Base-by-base conservation (phyloP, 495 filamentous ascomycete genomes). In the Lophium mytilinum region DNA sequence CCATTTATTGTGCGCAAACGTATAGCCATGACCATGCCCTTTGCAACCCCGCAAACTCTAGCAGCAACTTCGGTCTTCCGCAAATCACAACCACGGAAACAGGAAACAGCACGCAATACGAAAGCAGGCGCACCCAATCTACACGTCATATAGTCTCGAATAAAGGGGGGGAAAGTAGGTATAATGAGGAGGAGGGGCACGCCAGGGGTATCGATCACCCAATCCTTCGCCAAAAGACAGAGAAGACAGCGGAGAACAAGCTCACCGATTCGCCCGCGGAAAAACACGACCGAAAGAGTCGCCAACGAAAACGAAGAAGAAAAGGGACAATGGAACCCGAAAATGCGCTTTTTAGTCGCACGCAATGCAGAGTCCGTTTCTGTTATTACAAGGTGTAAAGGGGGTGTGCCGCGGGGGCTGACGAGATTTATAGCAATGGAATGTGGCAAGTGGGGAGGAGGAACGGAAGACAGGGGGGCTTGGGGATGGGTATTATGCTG, bases 401-500 rank as follows among this genome's bases (percentile, higher is more conserved):
- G 21, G 21, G 8, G 45, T 15, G 33, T 24, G 33, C 21, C 45
- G 15, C 14, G 45, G 33, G 33, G 21, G 45, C 19, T 3, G 33
- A 33, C 9, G 17, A 41, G 39, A 30, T 30, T 30, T 6, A 30
- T 30, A 30, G 24, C 6, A 30, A 30, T 30, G 40, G 40, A 11
- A 56, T 9, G n/a, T 12, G 34, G 12, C 19, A n/a, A 21, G 39
- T 11, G 11, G 41, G 7, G 1, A 39, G 47, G 37, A 48, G 14
- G 50, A 57, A 55, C 37, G 7, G 9, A 55, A 55, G 36, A 53
- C 48, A 18, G 50, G 39, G 35, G 52, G 51, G 50, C 53, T n/a
- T 42, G 48, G 57, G 39, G 8, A 47, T 34, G 42, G 53, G 34
- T 30, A 48, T 48, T 64, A 64, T 64, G 57, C 57, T 61, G 62